phyloP scores from a whole-genome alignment of 2,329 filamentous ascomycete genomes.

The Polytolypa hystricis region DNA sequence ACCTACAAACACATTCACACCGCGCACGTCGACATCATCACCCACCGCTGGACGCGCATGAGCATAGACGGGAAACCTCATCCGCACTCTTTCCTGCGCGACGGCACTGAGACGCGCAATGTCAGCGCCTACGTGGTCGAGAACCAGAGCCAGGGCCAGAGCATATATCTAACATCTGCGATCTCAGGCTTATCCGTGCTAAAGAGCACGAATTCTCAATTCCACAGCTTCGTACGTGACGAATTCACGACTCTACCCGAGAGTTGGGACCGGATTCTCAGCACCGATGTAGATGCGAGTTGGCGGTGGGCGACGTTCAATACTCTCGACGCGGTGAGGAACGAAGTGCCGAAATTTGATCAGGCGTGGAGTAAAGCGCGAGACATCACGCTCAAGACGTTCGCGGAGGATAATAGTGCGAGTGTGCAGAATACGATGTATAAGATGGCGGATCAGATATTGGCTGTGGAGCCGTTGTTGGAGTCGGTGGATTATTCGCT shows the following conservation, averaged over 20 bases:
- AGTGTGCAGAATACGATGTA: slow-evolving; percentile 98
- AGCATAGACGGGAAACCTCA: slow-evolving; percentile 77
- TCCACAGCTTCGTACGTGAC: slow-evolving; percentile 87
- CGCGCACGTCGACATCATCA: slow-evolving; percentile 69
- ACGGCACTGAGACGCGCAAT: slow-evolving; percentile 76
- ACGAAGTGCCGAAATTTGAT: slow-evolving; percentile 58
- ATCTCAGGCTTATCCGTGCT: slow-evolving; percentile 77
- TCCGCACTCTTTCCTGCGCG: slow-evolving; percentile 87
- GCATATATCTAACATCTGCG: slow-evolving; percentile 64
- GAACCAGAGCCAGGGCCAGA: slow-evolving; percentile 34
- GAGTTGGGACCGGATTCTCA: slow-evolving; percentile 89
- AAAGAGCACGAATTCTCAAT: slow-evolving; percentile 92
- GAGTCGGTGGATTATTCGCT: slow-evolving; percentile 69
- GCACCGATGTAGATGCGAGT: slow-evolving; percentile 75
- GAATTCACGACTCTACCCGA: slow-evolving; percentile 86
- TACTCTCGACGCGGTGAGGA: slow-evolving; percentile 55
- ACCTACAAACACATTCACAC: slow-evolving; percentile 79
- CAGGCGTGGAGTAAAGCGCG: slow-evolving; percentile 66
- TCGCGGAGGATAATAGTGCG: slow-evolving; percentile 80
- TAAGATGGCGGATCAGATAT: slow-evolving; percentile 87
- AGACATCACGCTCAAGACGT: slow-evolving; percentile 77
- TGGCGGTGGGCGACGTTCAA: slow-evolving; percentile 77
- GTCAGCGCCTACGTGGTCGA: slow-evolving; percentile 62
- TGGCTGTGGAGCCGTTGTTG: slow-evolving; percentile 61
- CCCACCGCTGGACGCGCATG: slow-evolving; percentile 89